A percentile compares a stretch with the other conserved stretches of the same genome.
Evolutionary conservation across 768 basidiomycete species (phyloP).

Genomic region (Lyophyllum semitale): DNA sequence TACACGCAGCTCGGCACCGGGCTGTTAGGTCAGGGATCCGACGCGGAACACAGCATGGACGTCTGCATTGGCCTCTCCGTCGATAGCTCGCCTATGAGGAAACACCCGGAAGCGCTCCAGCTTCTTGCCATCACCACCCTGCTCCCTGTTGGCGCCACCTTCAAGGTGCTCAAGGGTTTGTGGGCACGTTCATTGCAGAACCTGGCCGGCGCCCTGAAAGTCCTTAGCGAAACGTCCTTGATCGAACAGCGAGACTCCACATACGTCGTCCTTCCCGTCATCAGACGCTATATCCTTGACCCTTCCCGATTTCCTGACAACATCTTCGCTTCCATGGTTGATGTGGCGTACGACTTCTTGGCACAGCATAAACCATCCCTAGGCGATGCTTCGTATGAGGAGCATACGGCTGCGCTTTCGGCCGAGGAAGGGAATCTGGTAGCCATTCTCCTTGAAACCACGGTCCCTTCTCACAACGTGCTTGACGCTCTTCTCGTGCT

Average conservation of each 20-base stretch:
- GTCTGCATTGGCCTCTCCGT: constrained; percentile 10
- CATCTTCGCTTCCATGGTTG: constrained; percentile 6
- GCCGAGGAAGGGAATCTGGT: no score
- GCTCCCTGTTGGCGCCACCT: constrained; percentile 25
- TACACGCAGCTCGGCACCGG: constrained; percentile 1
- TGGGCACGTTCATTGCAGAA: constrained; percentile 8
- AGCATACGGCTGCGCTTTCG: background rate
- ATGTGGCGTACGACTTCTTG: constrained; percentile 14
- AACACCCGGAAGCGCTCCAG: background rate
- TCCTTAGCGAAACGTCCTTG: constrained; percentile 5
- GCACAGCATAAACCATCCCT: constrained; percentile 6
- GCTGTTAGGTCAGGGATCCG: constrained; percentile 1
- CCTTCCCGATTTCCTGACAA: constrained; percentile 5
- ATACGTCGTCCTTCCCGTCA: constrained; percentile 19
- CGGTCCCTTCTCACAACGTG: no score
- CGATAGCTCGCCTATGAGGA: background rate
- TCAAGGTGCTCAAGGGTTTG: constrained; percentile 8
- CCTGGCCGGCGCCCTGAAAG: background rate
- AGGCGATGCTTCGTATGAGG: constrained; percentile 10
- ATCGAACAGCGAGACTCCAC: background rate
- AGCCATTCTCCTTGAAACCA: no score
- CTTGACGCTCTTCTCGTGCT: no score
- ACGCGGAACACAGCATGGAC: constrained; percentile 7
- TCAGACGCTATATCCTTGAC: no score
- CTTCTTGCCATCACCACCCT: constrained; percentile 22